Conservation (phyloP, 495 filamentous ascomycete genomes). For the Aspergillus sclerotioniger region DNA sequence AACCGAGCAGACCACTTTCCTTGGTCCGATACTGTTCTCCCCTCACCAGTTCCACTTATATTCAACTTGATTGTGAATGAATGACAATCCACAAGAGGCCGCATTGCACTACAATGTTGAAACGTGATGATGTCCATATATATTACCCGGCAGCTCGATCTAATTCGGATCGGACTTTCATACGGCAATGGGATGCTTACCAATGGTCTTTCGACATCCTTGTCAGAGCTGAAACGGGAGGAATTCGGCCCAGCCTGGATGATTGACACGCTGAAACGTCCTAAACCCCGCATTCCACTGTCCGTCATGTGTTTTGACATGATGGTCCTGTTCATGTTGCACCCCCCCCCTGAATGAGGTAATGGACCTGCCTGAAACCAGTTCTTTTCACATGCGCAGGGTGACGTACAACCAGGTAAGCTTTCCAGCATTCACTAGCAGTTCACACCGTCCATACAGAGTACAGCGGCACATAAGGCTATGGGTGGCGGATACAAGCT, state of each 20-base stretch:
- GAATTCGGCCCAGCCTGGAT: slow-evolving; percentile 7
- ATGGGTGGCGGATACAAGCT: too few relatives aligned
- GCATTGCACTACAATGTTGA: background rate
- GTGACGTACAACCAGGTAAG: too few relatives aligned
- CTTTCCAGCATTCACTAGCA: too few relatives aligned
- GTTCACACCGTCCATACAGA: too few relatives aligned
- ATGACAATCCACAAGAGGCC: background rate
- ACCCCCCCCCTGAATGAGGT: background rate
- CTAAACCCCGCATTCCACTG: slow-evolving; percentile 26
- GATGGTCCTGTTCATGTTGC: background rate
- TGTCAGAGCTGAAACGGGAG: slow-evolving; percentile 15
- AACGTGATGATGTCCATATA: background rate
- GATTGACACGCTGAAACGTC: slow-evolving; percentile 24
- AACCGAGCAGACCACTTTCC: too few relatives aligned
- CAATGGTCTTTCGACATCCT: slow-evolving; percentile 3
- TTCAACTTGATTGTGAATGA: background rate
- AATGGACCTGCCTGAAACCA: background rate
- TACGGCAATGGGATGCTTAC: background rate
- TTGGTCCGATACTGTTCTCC: background rate
- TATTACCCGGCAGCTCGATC: background rate
- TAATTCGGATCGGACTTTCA: background rate
- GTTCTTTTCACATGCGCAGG: background rate
- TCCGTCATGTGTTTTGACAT: slow-evolving; percentile 14
- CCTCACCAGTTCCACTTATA: background rate
- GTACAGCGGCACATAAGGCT: too few relatives aligned